Evolutionary conservation across 768 basidiomycete species (phyloP).

Genomic region (Nidularia pulvinata): DNA sequence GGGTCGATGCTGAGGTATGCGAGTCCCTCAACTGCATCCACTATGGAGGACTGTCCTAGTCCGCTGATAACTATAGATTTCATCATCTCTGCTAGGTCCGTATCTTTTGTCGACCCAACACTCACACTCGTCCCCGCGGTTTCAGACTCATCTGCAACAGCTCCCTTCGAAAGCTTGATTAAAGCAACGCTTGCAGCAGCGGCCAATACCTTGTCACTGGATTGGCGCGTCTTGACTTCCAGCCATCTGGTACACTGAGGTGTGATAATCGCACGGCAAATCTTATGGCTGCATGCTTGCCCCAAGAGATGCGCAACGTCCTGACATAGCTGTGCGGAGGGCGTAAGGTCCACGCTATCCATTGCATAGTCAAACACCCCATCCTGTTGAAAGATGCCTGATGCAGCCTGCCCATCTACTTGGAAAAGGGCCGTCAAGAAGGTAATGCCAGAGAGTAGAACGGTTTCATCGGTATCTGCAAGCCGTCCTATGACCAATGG

Average conservation of each 20-base stretch:
- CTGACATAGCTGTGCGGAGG: conserved; percentile 45
- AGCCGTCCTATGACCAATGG: conserved; percentile 48
- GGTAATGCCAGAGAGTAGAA: conserved; percentile 53
- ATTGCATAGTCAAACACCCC: conserved; percentile 63
- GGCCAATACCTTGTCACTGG: conserved; percentile 42
- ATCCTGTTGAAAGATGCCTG: conserved; percentile 62
- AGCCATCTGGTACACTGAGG: conserved; percentile 68
- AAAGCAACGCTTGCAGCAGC: conserved; percentile 74
- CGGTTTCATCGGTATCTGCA: conserved; percentile 52
- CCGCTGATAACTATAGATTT: conserved; percentile 49
- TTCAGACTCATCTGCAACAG: conserved; percentile 35
- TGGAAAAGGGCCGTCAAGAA: conserved; percentile 84
- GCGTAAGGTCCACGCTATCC: conserved; percentile 70
- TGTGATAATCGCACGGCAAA: conserved; percentile 62
- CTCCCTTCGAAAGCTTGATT: conserved; percentile 73
- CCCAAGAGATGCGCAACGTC: conserved; percentile 74
- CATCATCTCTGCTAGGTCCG: conserved; percentile 52
- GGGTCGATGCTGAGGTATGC: conserved; percentile 78
- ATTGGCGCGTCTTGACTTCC: conserved; percentile 49
- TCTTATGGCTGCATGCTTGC: conserved; percentile 75
- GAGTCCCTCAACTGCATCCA: conserved; percentile 80
- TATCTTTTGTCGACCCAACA: conserved; percentile 22
- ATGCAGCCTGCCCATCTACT: conserved; percentile 72
- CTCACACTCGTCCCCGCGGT: conserved; percentile 6
- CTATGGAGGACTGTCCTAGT: conserved; percentile 37